phyloP scores from a whole-genome alignment of 768 basidiomycete species.

The Podaxis mareebaensis region DNA sequence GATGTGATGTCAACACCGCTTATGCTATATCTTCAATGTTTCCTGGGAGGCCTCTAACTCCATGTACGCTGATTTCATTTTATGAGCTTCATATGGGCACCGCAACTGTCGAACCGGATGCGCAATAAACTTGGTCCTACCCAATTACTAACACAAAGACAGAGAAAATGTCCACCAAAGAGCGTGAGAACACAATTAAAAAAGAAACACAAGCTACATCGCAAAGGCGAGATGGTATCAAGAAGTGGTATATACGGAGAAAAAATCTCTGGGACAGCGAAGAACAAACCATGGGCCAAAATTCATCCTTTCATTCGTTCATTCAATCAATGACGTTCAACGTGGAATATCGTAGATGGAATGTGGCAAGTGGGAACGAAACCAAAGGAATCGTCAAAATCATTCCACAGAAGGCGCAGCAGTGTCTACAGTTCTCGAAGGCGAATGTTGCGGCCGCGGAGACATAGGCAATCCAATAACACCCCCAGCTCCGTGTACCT shows the following conservation, averaged over 20 bases:
- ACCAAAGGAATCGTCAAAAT: slow-evolving; percentile 15
- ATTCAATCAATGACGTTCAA: neutral
- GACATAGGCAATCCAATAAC: slow-evolving; percentile 59
- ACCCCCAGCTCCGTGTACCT: slow-evolving; percentile 30
- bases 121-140: neutral
- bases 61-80: neutral
- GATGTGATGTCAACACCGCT: slow-evolving; percentile 4
- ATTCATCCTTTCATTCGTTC: neutral
- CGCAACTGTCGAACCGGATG: neutral
- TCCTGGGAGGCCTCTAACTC: neutral
- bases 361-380: slow-evolving; percentile 6
- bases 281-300: slow-evolving; percentile 1
- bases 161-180: neutral
- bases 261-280: slow-evolving; percentile 8
- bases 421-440: slow-evolving; percentile 31
- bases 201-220: slow-evolving; percentile 6
- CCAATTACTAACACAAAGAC: neutral
- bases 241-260: slow-evolving; percentile 35
- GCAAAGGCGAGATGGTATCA: slow-evolving; percentile 32
- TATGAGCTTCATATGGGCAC: neutral
- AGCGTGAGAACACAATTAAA: slow-evolving; percentile 14
- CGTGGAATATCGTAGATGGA: neutral
- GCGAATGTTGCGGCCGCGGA: slow-evolving; percentile 47
- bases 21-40: neutral
- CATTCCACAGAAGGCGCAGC: slow-evolving; percentile 23